A percentile compares a stretch with the other conserved stretches of the same genome.
These are phyloP conservation scores for Phaeomoniella chlamydospora DNA, from an alignment of 2,329 filamentous ascomycete genomes.

Conservation along the genomic window DNA sequence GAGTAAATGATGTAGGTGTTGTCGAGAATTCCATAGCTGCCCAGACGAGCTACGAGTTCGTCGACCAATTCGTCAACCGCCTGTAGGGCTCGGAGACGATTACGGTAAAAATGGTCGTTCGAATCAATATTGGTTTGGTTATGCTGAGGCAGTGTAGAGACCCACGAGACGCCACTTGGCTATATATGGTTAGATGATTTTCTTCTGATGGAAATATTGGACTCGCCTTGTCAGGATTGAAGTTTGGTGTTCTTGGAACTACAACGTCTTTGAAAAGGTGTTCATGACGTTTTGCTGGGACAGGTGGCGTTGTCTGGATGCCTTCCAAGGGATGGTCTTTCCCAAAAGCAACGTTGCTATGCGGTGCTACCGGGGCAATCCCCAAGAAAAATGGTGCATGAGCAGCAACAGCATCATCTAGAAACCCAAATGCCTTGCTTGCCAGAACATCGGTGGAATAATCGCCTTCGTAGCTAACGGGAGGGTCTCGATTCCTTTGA, in stretches of 20 bases:
- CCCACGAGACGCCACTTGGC: constrained; percentile 31
- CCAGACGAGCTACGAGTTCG: constrained; percentile 23
- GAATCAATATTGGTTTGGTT: constrained; percentile 33
- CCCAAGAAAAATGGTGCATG: constrained; percentile 52
- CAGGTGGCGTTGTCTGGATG: constrained; percentile 30
- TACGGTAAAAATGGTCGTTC: constrained; percentile 38
- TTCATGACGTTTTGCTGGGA: constrained; percentile 46
- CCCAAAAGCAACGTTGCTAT: constrained; percentile 33
- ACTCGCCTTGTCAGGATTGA: constrained; percentile 47
- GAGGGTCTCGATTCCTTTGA: constrained; percentile 42
- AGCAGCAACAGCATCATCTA: constrained; percentile 42
- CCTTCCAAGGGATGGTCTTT: constrained; percentile 8
- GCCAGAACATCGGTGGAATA: constrained; percentile 47
- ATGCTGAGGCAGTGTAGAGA: constrained; percentile 26
- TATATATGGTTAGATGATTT: constrained; percentile 4
- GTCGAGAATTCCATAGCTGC: constrained; percentile 25
- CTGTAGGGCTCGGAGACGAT: constrained; percentile 34
- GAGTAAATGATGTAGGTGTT: constrained; percentile 46
- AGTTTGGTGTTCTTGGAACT: constrained; percentile 48
- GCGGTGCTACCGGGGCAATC: constrained; percentile 52
- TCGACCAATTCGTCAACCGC: constrained; percentile 40
- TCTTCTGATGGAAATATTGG: neutral
- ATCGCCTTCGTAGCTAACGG: constrained; percentile 38
- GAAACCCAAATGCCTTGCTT: constrained; percentile 42
- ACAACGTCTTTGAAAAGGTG: constrained; percentile 45